phyloP scores from a whole-genome alignment of 805 yeast species.

The Spathaspora gorwiae region DNA sequence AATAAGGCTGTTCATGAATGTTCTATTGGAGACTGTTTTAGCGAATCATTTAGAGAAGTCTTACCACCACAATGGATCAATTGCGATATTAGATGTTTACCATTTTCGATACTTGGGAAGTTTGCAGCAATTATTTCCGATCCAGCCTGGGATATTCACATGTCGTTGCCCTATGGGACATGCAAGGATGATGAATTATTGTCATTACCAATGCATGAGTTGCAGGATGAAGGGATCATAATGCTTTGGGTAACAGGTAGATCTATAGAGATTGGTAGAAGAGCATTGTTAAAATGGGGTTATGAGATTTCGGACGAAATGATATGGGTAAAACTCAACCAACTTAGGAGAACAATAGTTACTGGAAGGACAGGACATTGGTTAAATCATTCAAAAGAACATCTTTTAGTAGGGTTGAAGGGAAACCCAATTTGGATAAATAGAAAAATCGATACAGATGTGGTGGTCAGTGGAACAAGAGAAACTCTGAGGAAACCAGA shows the following conservation, averaged over 20 bases:
- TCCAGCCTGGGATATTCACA: conserved; percentile 96
- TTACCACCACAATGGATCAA: conserved; percentile 79
- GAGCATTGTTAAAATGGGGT: conserved; percentile 78
- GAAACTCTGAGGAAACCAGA: conserved; percentile 92
- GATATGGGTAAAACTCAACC: conserved; percentile 89
- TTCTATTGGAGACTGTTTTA: conserved; percentile 46
- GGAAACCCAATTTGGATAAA: conserved; percentile 75
- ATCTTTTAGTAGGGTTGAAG: conserved; percentile 76
- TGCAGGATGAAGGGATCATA: conserved; percentile 81
- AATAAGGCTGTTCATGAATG: conserved; percentile 29
- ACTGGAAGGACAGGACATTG: conserved; percentile 97
- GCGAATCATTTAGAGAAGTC: conserved; percentile 28
- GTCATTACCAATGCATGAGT: conserved; percentile 55
- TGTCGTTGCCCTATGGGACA: conserved; percentile 74
- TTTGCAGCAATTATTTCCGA: conserved; percentile 83
- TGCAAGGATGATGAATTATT: conserved; percentile 73
- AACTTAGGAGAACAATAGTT: conserved; percentile 79
- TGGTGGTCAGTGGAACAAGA: conserved; percentile 76
- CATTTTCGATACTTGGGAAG: conserved; percentile 68
- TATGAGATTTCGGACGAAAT: conserved; percentile 73
- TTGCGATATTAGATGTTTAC: conserved; percentile 74
- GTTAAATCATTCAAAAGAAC: conserved; percentile 94
- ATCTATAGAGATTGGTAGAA: conserved; percentile 82
- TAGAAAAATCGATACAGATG: conserved; percentile 63
- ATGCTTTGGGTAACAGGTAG: conserved; percentile 95